Evolutionary conservation across 805 yeast species (phyloP), one percentile per base, ranked within the genome.

Genomic region (Nakazawaea wyomingensis): DNA sequence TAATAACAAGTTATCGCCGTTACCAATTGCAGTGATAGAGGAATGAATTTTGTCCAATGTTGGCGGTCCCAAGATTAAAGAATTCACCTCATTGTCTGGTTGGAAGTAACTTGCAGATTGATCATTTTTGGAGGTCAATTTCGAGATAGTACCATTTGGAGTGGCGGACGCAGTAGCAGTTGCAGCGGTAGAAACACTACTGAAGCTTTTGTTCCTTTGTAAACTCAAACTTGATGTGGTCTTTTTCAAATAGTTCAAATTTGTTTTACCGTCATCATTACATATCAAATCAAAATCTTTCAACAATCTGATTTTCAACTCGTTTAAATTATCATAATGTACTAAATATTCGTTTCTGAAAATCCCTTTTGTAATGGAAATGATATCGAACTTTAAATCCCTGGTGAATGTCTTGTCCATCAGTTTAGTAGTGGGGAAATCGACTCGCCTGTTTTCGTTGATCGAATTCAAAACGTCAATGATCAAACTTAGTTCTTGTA

Each of bases 241-340:
- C 21, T 22, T 30, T 42, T 31, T 36, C 44, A 41, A 41, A 20
- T 26, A 21, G 8, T 21, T 14, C 29, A 9, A 14, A 31, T 41
- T 9, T 43, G 28, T 33, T 37, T 37, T 10, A 53, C 55, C 40
- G 56, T 27, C 49, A 41, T 61, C 65, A 46, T 62, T 57, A 4
- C 67, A 56, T 18, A 64, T 57, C 20, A 69, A 52, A 20, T 58
- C 60, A 48, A 74, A 66, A 34, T 69, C 64, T 36, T 72, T 64
- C 26, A 78, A 57, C 27, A 79, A 57, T 24, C 61, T 57, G 19
- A 80, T 62, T 48, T 70, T 68, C 24, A 76, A 61, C 54, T 80
- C 84, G 45, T 71, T 64, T n/a, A 76, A 49, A 52, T 78, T 76
- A 55, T 80, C 85, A 11, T 62, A 63, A 50, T 80, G 85, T n/a